Evolutionary conservation across 176 grass and related monocot genomes (phyloP), one percentile per base, ranked within the genome.

Genomic region (Paspalum vaginatum): DNA sequence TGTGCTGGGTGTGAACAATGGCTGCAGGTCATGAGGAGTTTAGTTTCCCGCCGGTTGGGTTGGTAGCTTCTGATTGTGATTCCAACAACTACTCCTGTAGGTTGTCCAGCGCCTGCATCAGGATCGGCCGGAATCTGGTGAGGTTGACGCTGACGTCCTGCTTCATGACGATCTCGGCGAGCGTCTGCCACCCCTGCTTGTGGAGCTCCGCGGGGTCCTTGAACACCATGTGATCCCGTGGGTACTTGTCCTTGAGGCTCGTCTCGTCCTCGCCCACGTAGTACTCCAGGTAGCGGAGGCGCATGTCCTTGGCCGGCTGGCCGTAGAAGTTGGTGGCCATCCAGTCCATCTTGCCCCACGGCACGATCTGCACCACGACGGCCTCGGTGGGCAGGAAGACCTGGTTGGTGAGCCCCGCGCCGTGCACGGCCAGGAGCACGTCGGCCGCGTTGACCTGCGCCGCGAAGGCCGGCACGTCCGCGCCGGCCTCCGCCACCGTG

Each of bases 271-370:
- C 65, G 4, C 51, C 38, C 4, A 97, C 54, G 70, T 87, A 93
- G 78, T 97, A 97, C 73, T 93, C 91, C 6, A 97, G 73, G 43
- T 93, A 93, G 49, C 88, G 84, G 25, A 93, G 91, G 55, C 74
- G 61, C 94, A 97, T 91, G 17, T 73, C 88, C 5, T 17, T 68
- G 18, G 91, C 83, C 7, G 88, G 86, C 5, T 70, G 41, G 5
- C 64, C 94, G 61, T 80, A 93, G 58, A 91, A 90, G 65, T 89
- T 87, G 77, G 79, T 93, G 6, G 93, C 88, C 83, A 82, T 74
- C 88, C 93, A 90, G 40, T 97, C 90, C 90, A 97, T 90, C 60
- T 88, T 84, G 16, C 93, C 93, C 93, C 90, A 93, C 39, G 93
- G 93, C 52, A 97, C 88, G 11, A 97, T 74, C 86, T 97, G 93